Base-by-base conservation (phyloP, 805 yeast genomes). In the Candida ovalis region DNA sequence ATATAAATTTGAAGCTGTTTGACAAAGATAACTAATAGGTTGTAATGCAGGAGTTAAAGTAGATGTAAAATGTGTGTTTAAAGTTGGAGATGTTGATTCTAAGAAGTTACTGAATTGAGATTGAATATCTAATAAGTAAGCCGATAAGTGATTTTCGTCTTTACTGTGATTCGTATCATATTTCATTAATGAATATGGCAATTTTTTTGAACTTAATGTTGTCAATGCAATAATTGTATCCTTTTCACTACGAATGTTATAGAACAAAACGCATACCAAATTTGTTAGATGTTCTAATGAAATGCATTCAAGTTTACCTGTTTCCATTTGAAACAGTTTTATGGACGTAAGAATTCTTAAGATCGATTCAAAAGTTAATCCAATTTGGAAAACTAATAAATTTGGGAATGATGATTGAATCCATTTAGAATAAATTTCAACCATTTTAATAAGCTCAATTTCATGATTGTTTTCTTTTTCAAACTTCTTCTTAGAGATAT, bases 71-170 rank as follows among this genome's bases (percentile, higher is more conserved):
- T 84, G 88, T 10, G 71, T 61, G 46, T 68, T 71, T 33, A 86
- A 61, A 21, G 71, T 57, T 9, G 79, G 75, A 40, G 72, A 64
- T 43, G 75, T 72, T 37, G 68, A 62, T 18, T 70, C 64, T 43
- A 85, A 69, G 18, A 75, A 70, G 50, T 70, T 68, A 38, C 74
- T 70, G 55, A 81, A 82, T 19, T 83, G 74, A 13, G 64, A 60
- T 46, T 72, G 61, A 50, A 72, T 76, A 10, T 69, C 70, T 7
- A 62, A 50, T n/a, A 76, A 58, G 38, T 64, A 68, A n/a, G 45
- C 57, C 9, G 33, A 27, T 30, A 35, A 13, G 6, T 41, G 22
- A 15, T 32, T 38, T 18, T 39, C 33, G 30, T 42, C 33, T 3
- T 53, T 44, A 4, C 53, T 42, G 10, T 47, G 28, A 1, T 30